Evolutionary conservation across 805 yeast species (phyloP), one percentile per base, ranked within the genome.

Genomic region (Starmerella scarabaei): DNA sequence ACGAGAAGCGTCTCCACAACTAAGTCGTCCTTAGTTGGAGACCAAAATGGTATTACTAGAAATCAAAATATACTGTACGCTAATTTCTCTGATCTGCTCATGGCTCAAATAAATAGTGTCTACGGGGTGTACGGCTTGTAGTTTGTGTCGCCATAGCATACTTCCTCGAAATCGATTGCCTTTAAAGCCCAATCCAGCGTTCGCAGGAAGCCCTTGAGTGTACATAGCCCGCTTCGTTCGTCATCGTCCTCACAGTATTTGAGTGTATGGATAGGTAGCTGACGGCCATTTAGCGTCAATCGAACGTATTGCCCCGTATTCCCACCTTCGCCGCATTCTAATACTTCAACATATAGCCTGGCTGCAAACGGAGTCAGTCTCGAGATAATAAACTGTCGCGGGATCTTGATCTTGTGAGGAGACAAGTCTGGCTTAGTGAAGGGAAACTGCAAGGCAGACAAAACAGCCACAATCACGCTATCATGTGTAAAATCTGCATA

Each of bases 1-100:
- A 82, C 63, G 98, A 91, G 69, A 91, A 91, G 76, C 84, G 94
- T 67, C 71, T 91, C 61, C 94, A 85, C 73, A 84, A 83, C 61
- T 84, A 73, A 58, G 30, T 23, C 9, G n/a, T n/a, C n/a, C n/a
- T n/a, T n/a, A n/a, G n/a, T n/a, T n/a, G n/a, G n/a, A n/a, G n/a
- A n/a, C n/a, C n/a, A n/a, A n/a, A n/a, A n/a, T n/a, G n/a, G n/a
- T n/a, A n/a, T n/a, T n/a, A n/a, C n/a, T n/a, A n/a, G n/a, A n/a
- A n/a, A n/a, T n/a, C n/a, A n/a, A n/a, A n/a, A n/a, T n/a, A n/a
- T n/a, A n/a, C n/a, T n/a, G n/a, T n/a, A n/a, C n/a, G n/a, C n/a
- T n/a, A n/a, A n/a, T n/a, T n/a, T n/a, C n/a, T n/a, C n/a, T n/a
- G n/a, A n/a, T n/a, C n/a, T n/a, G n/a, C n/a, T n/a, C n/a, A n/a